These are phyloP conservation scores for Panicum hallii DNA, from an alignment of 202 grass and related monocot species.

Conservation along the genomic window DNA sequence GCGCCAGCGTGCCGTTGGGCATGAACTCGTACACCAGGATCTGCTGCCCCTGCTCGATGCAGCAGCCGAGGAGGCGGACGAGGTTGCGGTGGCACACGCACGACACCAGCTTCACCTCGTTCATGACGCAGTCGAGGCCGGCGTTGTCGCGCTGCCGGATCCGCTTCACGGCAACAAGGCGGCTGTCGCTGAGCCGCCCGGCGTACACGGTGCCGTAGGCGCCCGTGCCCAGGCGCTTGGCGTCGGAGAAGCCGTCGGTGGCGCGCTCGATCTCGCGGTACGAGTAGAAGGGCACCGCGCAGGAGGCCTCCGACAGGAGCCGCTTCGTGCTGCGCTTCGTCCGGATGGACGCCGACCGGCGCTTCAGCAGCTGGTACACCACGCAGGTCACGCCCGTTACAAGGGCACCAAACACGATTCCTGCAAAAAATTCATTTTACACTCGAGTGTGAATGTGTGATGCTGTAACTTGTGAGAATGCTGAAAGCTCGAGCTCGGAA, in stretches of 20 bases:
- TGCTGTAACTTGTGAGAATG: background rate
- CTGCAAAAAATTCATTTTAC: conserved; percentile 23
- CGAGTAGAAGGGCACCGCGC: conserved; percentile 67
- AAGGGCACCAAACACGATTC: conserved; percentile 55
- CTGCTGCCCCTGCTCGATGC: conserved; percentile 73
- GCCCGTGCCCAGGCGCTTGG: conserved; percentile 61
- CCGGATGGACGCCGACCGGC: conserved; percentile 38
- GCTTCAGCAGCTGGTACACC: conserved; percentile 52
- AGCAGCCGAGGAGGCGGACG: conserved; percentile 77
- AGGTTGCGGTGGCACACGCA: conserved; percentile 69
- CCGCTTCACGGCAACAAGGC: conserved; percentile 66
- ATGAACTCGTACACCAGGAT: conserved; percentile 90
- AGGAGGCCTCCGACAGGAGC: conserved; percentile 57
- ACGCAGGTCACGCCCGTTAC: conserved; percentile 39
- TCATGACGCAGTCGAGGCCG: conserved; percentile 56
- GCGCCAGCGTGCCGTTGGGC: conserved; percentile 71
- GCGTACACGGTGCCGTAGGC: conserved; percentile 79
- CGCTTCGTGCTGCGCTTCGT: conserved; percentile 49
- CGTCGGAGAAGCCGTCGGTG: conserved; percentile 64
- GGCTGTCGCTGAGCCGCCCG: conserved; percentile 45
- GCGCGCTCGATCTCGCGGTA: conserved; percentile 81
- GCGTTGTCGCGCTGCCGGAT: conserved; percentile 53
- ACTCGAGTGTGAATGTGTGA: background rate
- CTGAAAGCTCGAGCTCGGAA: background rate
- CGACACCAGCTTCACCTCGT: conserved; percentile 75